phyloP scores from a whole-genome alignment of 345 rosid species.

The Streptanthus diversifolius region DNA sequence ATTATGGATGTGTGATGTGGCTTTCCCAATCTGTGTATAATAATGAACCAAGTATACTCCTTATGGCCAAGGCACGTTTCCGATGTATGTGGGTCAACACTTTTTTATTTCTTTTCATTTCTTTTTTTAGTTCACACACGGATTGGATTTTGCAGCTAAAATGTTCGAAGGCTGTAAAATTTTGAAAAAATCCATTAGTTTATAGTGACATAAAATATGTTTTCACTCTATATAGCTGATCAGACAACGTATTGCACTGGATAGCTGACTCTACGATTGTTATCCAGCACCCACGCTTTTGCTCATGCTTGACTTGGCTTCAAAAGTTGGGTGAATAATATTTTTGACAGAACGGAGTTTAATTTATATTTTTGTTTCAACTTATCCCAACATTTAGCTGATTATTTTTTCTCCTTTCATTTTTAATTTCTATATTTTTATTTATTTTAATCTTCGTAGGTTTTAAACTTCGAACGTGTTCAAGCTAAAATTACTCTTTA shows the following conservation, averaged over 20 bases:
- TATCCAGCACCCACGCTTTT: not conserved
- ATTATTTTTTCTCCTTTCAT: not conserved
- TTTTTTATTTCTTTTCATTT: not conserved
- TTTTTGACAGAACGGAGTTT: not conserved
- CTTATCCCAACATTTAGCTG: not conserved
- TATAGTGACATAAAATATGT: not conserved
- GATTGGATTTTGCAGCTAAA: not conserved
- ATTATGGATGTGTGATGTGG: not conserved
- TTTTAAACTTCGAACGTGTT: not conserved
- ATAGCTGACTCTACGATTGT: not conserved
- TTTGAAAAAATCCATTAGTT: not conserved
- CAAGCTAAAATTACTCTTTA: not conserved
- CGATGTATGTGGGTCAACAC: constrained; percentile 9
- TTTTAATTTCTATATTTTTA: not conserved
- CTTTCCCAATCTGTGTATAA: constrained; percentile 17
- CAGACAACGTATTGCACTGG: not conserved
- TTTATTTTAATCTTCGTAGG: not conserved
- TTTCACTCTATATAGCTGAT: not conserved
- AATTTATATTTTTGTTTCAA: not conserved
- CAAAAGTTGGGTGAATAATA: not conserved
- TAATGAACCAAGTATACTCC: constrained; percentile 31
- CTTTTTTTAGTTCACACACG: not conserved
- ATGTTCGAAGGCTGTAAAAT: not conserved
- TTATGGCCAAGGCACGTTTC: constrained; percentile 12
- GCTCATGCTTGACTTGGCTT: not conserved